A percentile compares a stretch with the other conserved stretches of the same genome.
phyloP scores from a whole-genome alignment of 768 basidiomycete genomes.

The Serendipita sp. region DNA sequence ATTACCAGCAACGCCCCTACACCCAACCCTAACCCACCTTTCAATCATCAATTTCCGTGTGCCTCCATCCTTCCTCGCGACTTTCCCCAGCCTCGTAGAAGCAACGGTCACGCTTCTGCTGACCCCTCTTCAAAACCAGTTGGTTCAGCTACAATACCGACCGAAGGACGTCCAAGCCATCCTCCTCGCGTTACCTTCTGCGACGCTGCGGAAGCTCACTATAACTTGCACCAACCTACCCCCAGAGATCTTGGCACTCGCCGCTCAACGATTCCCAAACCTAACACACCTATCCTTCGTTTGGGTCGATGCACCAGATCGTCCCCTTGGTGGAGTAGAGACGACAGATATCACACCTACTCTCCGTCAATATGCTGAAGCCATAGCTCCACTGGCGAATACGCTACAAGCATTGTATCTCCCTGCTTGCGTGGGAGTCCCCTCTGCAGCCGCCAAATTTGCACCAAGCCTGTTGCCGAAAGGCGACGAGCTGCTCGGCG shows the following conservation, averaged over 20 bases:
- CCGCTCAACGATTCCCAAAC: background rate
- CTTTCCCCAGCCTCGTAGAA: background rate
- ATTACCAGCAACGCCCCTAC: background rate
- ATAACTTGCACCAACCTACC: conserved; percentile 5
- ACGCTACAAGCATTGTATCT: conserved; percentile 1
- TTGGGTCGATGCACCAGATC: conserved; percentile 1
- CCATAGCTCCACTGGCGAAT: conserved; percentile 2
- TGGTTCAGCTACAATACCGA: background rate
- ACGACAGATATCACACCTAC: background rate
- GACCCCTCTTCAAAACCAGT: background rate
- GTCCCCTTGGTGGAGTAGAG: background rate
- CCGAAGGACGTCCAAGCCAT: background rate
- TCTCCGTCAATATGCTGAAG: conserved; percentile 1
- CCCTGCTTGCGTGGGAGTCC: background rate
- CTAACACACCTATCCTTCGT: conserved; percentile 5
- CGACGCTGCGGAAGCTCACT: background rate
- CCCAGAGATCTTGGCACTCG: background rate
- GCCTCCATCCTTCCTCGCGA: background rate
- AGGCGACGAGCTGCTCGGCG: conserved; percentile 1
- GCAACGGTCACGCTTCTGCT: background rate
- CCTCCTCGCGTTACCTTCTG: background rate
- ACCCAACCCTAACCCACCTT: background rate
- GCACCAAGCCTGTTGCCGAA: background rate
- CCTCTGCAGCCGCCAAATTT: background rate
- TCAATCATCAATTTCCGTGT: conserved; percentile 5